phyloP scores from a whole-genome alignment of 192 early-diverging fungal genomes.

The Irineochytrium annulatum region DNA sequence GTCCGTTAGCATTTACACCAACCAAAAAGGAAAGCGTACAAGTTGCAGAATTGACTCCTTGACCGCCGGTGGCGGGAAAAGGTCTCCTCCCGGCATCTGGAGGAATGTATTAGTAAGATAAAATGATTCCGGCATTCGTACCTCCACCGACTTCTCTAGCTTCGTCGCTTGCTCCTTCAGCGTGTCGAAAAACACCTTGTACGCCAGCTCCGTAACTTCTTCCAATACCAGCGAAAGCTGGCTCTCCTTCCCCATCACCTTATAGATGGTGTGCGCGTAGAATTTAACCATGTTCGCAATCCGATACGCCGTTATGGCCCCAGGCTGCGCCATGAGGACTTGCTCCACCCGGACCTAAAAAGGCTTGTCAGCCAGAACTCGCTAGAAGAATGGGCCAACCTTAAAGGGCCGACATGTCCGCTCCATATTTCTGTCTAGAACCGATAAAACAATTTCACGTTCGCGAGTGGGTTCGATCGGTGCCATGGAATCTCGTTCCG shows the following conservation, averaged over 20 bases:
- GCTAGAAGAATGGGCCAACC: constrained; percentile 32
- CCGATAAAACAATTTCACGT: neutral
- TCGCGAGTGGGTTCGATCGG: too few relatives aligned
- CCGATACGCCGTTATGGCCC: constrained; percentile 62
- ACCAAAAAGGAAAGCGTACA: constrained; percentile 32
- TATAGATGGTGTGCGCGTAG: constrained; percentile 63
- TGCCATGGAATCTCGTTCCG: constrained; percentile 7
- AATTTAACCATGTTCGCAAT: constrained; percentile 73
- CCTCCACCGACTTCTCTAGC: constrained; percentile 43
- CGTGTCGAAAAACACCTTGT: constrained; percentile 54
- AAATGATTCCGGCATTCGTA: constrained; percentile 7
- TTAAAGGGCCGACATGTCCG: constrained; percentile 71
- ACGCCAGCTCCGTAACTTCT: constrained; percentile 51
- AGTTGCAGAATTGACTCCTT: constrained; percentile 67
- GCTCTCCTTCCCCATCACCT: constrained; percentile 52
- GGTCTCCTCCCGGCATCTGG: constrained; percentile 53
- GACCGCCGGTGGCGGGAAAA: constrained; percentile 57
- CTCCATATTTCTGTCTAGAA: constrained; percentile 69
- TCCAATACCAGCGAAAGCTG: constrained; percentile 50
- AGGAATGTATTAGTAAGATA: constrained; percentile 13
- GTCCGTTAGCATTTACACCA: neutral
- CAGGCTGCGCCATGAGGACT: constrained; percentile 64
- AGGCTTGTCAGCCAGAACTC: neutral
- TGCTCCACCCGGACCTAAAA: constrained; percentile 68
- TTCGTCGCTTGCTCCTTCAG: constrained; percentile 48